phyloP scores from a whole-genome alignment of 768 basidiomycete species.

The Tylopilus intermedius region DNA sequence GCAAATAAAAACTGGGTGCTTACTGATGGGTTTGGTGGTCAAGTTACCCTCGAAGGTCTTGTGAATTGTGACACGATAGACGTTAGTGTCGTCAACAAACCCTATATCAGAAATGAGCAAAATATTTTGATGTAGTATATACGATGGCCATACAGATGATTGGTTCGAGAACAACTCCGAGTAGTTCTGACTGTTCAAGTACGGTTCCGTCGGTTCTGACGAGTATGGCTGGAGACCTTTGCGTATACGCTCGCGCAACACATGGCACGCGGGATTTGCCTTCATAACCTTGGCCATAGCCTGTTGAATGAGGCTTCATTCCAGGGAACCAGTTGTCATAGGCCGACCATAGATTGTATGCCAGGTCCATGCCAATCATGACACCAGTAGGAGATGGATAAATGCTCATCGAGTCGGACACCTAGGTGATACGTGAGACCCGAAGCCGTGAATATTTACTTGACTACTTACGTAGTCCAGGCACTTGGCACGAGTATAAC shows the following conservation, averaged over 20 bases:
- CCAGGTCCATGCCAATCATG: slow-evolving; percentile 97
- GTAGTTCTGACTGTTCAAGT: slow-evolving; percentile 97
- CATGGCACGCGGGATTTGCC: slow-evolving; percentile 96
- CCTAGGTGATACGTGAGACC: slow-evolving; percentile 36
- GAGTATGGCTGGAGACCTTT: slow-evolving; percentile 98
- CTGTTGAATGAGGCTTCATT: slow-evolving; percentile 97
- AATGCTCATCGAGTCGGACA: slow-evolving; percentile 96
- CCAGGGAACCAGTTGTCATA: slow-evolving; percentile 99
- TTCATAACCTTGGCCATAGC: slow-evolving; percentile 99
- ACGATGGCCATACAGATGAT: slow-evolving; percentile 63
- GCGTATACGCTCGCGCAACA: slow-evolving; percentile 95
- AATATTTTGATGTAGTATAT: not conserved
- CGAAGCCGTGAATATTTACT: not conserved
- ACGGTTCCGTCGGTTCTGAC: slow-evolving; percentile 98
- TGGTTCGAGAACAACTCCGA: slow-evolving; percentile 97
- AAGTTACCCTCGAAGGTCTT: slow-evolving; percentile 99
- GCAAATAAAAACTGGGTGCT: slow-evolving; percentile 18
- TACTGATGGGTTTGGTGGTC: slow-evolving; percentile 98
- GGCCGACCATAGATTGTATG: slow-evolving; percentile 97
- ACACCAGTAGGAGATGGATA: slow-evolving; percentile 99
- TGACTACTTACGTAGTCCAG: slow-evolving; percentile 76
- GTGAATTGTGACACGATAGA: slow-evolving; percentile 99
- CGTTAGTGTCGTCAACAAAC: slow-evolving; percentile 99
- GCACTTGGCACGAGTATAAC: slow-evolving; percentile 98
- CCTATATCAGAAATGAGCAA: slow-evolving; percentile 38